Evolutionary conservation across 2,329 filamentous ascomycete species (phyloP).

Genomic region (Cladosporium sp.): DNA sequence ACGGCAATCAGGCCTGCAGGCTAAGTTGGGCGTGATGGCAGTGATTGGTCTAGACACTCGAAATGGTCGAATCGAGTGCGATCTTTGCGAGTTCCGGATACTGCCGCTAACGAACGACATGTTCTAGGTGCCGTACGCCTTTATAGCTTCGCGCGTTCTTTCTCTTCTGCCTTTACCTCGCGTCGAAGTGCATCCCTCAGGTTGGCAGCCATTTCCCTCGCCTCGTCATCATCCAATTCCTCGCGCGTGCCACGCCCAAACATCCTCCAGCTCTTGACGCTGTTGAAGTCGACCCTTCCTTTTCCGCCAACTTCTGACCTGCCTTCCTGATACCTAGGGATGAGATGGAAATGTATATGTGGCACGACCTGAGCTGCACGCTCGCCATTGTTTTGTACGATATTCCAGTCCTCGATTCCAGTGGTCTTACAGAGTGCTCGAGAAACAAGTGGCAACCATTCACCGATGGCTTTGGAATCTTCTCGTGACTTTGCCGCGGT

Average conservation of each 20-base stretch:
- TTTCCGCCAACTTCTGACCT: conserved; percentile 49
- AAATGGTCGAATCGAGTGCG: no score
- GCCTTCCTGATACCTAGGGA: conserved; percentile 64
- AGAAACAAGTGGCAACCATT: conserved; percentile 66
- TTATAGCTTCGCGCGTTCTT: conserved; percentile 1
- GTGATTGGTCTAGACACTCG: no score
- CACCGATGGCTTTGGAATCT: conserved; percentile 33
- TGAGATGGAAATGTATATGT: conserved; percentile 92
- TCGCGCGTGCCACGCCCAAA: conserved; percentile 70
- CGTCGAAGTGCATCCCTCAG: conserved; percentile 35
- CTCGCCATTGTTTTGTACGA: conserved; percentile 91
- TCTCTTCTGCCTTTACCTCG: background rate
- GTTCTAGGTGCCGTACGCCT: no score
- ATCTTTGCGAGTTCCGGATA: no score
- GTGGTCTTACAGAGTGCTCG: conserved; percentile 65
- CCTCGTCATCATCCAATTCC: conserved; percentile 75
- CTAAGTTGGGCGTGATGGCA: no score
- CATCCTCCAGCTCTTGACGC: conserved; percentile 69
- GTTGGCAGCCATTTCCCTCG: conserved; percentile 53
- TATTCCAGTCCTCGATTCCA: conserved; percentile 82
- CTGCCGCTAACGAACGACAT: no score
- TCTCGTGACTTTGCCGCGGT: conserved; percentile 16
- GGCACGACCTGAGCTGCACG: conserved; percentile 88
- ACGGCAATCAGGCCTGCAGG: no score
- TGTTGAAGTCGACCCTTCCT: conserved; percentile 40